phyloP scores from a whole-genome alignment of 2,329 filamentous ascomycete genomes.

The Fusarium cicatricum region DNA sequence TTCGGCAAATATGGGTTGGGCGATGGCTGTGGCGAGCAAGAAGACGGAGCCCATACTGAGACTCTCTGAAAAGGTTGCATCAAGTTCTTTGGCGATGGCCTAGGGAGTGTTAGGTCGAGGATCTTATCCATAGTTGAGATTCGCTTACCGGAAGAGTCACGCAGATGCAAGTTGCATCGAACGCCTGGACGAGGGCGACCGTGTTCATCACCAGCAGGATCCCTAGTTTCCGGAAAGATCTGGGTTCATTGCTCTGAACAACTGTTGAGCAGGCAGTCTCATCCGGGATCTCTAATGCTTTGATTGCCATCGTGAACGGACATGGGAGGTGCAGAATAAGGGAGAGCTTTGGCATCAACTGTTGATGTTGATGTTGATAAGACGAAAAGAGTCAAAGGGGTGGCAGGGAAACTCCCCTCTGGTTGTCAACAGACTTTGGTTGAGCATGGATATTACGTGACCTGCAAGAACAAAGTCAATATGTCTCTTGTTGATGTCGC shows the following conservation, averaged over 20 bases:
- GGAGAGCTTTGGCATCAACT: background rate
- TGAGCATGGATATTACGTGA: background rate
- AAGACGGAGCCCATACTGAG: slow-evolving; percentile 67
- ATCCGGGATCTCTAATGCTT: background rate
- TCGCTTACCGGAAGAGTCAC: slow-evolving; percentile 40
- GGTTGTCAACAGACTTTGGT: background rate
- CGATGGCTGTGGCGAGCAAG: slow-evolving; percentile 69
- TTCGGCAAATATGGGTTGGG: slow-evolving; percentile 59
- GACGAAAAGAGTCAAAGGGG: background rate
- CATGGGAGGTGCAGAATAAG: too few relatives aligned
- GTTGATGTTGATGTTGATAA: background rate
- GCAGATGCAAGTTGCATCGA: slow-evolving; percentile 42
- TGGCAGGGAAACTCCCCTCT: background rate
- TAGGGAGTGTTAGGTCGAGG: slow-evolving; percentile 9
- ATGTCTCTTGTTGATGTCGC: too few relatives aligned
- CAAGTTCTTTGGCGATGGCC: slow-evolving; percentile 37
- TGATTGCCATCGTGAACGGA: background rate
- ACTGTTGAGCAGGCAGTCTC: background rate
- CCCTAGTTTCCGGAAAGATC: slow-evolving; percentile 12
- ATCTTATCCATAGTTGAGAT: background rate
- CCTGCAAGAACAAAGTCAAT: too few relatives aligned
- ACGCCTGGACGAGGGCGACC: slow-evolving; percentile 36
- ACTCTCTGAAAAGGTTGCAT: slow-evolving; percentile 38
- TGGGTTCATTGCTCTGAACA: background rate
- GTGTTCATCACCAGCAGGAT: slow-evolving; percentile 36